Conservation (phyloP, 2,329 filamentous ascomycete genomes). For the Sarocladiaceae sp. region DNA sequence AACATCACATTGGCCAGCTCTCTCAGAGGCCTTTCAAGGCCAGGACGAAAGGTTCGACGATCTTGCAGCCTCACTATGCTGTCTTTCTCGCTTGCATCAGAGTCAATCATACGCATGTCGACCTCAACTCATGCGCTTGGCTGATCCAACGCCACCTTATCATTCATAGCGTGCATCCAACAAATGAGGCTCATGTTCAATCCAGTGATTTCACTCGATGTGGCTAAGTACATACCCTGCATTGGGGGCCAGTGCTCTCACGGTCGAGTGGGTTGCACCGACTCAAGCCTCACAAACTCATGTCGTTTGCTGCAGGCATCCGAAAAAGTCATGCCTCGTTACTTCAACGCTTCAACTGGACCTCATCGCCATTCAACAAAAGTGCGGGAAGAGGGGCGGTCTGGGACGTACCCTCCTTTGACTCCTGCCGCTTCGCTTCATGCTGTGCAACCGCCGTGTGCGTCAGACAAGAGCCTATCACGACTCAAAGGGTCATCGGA, state of each 20-base stretch:
- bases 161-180: no score
- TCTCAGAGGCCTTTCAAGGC: no score
- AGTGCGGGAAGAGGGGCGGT: neutral
- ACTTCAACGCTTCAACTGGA: neutral
- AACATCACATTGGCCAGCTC: no score
- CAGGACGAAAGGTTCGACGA: no score
- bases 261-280: neutral
- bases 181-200: no score
- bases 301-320: neutral
- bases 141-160: no score
- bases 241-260: neutral
- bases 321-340: neutral
- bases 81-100: no score
- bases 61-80: no score
- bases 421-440: conserved; percentile 4
- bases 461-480: neutral
- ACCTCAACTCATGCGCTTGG: no score
- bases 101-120: no score
- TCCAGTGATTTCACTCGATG: neutral
- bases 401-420: neutral
- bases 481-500: neutral
- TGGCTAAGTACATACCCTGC: conserved; percentile 1
- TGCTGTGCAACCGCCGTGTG: conserved; percentile 2
- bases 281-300: neutral
- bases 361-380: no score